Evolutionary conservation across 768 basidiomycete genomes (phyloP), one percentile per base, ranked within the genome.

Genomic region (Boletus subcaerulescens): DNA sequence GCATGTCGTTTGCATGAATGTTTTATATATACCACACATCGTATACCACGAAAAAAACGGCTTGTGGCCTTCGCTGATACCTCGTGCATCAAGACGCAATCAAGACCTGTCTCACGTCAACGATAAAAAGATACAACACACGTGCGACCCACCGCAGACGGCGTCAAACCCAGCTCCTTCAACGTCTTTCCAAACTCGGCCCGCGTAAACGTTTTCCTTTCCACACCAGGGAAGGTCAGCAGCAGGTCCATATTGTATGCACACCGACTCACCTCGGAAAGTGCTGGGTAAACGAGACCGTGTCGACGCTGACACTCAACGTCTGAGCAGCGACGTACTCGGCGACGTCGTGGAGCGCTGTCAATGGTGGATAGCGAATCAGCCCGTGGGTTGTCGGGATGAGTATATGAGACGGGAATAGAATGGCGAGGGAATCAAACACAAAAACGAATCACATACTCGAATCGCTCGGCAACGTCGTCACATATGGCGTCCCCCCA

Each of bases 81-180:
- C 15, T n/a, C 1, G 41, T 45, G 8, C 8, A 20, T 64, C 60
- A 65, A 4, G 64, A 77, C 22, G 83, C 83, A 53, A 84, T 81
- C 58, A 85, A 75, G 15, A 83, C 81, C 83, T 85, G 24, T 5
- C 35, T 41, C 40, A 9, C 5, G 29, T 4, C 3, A 10, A 10
- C 20, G 4, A 33, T 12, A 9, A 26, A 9, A 24, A 29, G 4
- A 9, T n/a, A 17, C 15, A 22, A 18, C 2, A 11, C 18, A 48
- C 12, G 29, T 13, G 29, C 5, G 42, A 36, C 57, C 0, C 17
- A 45, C 93, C 48, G 94, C 93, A 50, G 92, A 94, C 2, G 94
- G 94, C 18, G 93, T 94, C 57, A 98, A 74, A 5, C 92, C 94
- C 29, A 96, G 80, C 52, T 93, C 90, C 55, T 83, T 83, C 60